Evolutionary conservation across 495 filamentous ascomycete genomes (phyloP).

Genomic region (Hypoxylon cercidicola): DNA sequence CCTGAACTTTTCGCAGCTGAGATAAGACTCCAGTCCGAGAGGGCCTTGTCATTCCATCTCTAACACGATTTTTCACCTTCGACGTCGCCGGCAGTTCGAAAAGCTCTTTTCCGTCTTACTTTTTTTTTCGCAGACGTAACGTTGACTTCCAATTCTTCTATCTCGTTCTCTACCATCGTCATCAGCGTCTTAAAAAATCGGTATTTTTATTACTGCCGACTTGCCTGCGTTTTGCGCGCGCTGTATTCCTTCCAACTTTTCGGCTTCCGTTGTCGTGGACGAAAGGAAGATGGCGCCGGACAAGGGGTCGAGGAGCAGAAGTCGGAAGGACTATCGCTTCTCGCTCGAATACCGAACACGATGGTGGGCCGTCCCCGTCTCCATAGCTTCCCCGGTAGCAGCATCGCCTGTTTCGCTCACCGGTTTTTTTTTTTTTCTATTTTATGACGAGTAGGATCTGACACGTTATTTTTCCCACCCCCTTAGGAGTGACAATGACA

Average conservation of each 20-base stretch:
- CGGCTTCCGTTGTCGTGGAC: background rate
- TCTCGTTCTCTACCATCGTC: background rate
- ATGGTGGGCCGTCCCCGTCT: slow-evolving; percentile 67
- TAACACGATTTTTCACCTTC: no score
- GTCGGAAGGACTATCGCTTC: slow-evolving; percentile 78
- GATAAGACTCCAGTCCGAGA: no score
- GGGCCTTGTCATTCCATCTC: no score
- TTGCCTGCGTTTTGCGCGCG: background rate
- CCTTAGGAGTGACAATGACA: slow-evolving; percentile 91
- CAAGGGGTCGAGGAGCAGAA: slow-evolving; percentile 68
- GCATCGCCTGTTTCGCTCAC: slow-evolving; percentile 2
- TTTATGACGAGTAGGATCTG: slow-evolving; percentile 9
- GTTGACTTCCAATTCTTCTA: background rate
- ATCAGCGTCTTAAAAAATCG: background rate
- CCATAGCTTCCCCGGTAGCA: no score
- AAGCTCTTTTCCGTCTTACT: no score
- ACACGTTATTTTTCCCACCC: slow-evolving; percentile 1
- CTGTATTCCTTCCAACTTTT: background rate
- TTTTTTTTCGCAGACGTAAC: no score
- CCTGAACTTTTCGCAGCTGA: no score
- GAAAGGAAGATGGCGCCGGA: slow-evolving; percentile 46
- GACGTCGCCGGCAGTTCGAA: no score
- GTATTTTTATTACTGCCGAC: background rate
- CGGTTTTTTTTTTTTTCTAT: no score
- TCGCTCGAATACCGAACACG: slow-evolving; percentile 85